phyloP scores from a whole-genome alignment of 345 rosid genomes.

The Eutrema japonicum region DNA sequence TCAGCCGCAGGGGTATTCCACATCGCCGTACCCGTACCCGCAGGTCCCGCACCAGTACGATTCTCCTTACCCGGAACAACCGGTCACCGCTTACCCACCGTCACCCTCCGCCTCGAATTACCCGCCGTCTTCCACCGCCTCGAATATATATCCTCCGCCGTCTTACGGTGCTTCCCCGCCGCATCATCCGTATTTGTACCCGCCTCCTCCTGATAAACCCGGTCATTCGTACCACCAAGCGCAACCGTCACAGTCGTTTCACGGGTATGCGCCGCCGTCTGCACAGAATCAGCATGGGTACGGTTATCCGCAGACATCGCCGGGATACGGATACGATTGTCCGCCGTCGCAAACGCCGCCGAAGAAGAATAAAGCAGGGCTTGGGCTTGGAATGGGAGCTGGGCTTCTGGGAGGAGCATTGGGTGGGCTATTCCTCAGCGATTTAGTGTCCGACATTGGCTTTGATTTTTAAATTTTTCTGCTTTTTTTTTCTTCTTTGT shows the following conservation, averaged over 20 bases:
- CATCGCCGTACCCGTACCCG: conserved; percentile 27
- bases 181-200: conserved; percentile 6
- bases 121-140: neutral
- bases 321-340: conserved; percentile 48
- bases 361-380: conserved; percentile 54
- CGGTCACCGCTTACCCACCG: conserved; percentile 31
- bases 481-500: neutral
- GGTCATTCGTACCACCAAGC: conserved; percentile 35
- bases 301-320: conserved; percentile 42
- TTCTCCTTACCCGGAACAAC: conserved; percentile 31
- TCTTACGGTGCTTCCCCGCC: conserved; percentile 17
- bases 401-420: conserved; percentile 76
- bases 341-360: conserved; percentile 47
- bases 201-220: conserved; percentile 21
- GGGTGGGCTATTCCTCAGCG: conserved; percentile 77
- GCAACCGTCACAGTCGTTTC: conserved; percentile 38
- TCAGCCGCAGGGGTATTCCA: conserved; percentile 34
- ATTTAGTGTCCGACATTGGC: conserved; percentile 62
- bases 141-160: conserved; percentile 34
- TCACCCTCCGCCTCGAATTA: conserved; percentile 17
- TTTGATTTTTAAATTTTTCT: conserved; percentile 40
- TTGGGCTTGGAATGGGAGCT: conserved; percentile 64
- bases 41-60: conserved; percentile 9
- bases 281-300: conserved; percentile 25
- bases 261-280: conserved; percentile 24